A percentile compares a stretch with the other conserved stretches of the same genome.
These are phyloP conservation scores for Penicillium waksmanii DNA, from an alignment of 495 filamentous ascomycete genomes.

Conservation along the genomic window DNA sequence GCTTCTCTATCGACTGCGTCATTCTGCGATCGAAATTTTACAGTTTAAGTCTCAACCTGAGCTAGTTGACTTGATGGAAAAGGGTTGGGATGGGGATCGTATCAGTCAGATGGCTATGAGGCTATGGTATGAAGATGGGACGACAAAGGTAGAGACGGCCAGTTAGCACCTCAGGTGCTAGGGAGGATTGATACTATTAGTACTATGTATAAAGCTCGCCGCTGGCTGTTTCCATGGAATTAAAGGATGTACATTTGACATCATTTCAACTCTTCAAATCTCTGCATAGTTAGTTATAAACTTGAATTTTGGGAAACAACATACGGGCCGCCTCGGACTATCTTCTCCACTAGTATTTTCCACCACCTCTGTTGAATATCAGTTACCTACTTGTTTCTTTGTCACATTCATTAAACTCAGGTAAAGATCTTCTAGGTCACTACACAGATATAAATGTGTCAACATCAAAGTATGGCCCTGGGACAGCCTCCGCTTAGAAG, in stretches of 20 bases:
- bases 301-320: too few relatives aligned
- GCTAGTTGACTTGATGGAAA: slow-evolving; percentile 20
- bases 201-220: background rate
- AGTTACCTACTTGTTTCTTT: too few relatives aligned
- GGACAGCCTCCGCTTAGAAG: background rate
- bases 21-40: slow-evolving; percentile 33
- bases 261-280: background rate
- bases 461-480: background rate
- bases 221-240: too few relatives aligned
- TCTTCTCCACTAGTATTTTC: too few relatives aligned
- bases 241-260: background rate
- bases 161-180: slow-evolving; percentile 2
- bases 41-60: slow-evolving; percentile 24
- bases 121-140: slow-evolving; percentile 32
- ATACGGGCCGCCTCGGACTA: too few relatives aligned
- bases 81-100: slow-evolving; percentile 25
- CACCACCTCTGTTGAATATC: too few relatives aligned
- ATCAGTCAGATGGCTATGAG: slow-evolving; percentile 33
- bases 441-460: too few relatives aligned
- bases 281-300: too few relatives aligned
- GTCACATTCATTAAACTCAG: too few relatives aligned
- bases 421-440: too few relatives aligned
- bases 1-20: slow-evolving; percentile 36
- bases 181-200: background rate
- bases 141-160: slow-evolving; percentile 2